phyloP scores from a whole-genome alignment of 2,329 filamentous ascomycete species.

The Beauveria pseudobassiana region DNA sequence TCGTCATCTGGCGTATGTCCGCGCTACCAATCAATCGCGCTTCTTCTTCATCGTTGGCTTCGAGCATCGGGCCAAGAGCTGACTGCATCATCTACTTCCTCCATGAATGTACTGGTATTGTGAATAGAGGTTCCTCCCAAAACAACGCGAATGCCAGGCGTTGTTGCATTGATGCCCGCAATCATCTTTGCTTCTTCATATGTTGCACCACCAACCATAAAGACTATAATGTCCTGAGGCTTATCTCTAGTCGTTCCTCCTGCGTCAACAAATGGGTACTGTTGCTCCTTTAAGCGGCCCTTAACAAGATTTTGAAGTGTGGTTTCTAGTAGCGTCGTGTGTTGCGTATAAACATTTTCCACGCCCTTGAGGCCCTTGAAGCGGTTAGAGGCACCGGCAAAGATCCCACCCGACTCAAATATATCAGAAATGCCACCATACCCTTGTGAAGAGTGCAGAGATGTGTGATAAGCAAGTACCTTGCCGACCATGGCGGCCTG shows the following conservation, averaged over 20 bases:
- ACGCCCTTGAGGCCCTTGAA: slow-evolving; percentile 96
- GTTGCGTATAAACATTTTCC: slow-evolving; percentile 98
- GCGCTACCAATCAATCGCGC: not conserved
- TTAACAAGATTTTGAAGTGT: slow-evolving; percentile 93
- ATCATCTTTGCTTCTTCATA: slow-evolving; percentile 97
- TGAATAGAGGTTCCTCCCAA: slow-evolving; percentile 82
- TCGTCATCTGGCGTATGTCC: too few species aligned
- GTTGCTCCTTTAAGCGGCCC: slow-evolving; percentile 73
- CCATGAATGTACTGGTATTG: slow-evolving; percentile 80
- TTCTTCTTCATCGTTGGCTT: not conserved
- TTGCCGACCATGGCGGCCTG: slow-evolving; percentile 75
- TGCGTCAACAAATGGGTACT: slow-evolving; percentile 91
- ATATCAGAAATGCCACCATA: slow-evolving; percentile 79
- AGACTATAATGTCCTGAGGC: slow-evolving; percentile 91
- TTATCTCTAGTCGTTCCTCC: slow-evolving; percentile 84
- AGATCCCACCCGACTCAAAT: slow-evolving; percentile 86
- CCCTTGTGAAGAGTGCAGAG: slow-evolving; percentile 70
- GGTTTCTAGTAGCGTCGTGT: slow-evolving; percentile 78
- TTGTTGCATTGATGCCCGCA: slow-evolving; percentile 86
- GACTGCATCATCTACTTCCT: slow-evolving; percentile 86
- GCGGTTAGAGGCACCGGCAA: slow-evolving; percentile 76
- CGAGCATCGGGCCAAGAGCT: slow-evolving; percentile 67
- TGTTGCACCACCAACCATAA: slow-evolving; percentile 87
- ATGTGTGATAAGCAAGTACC: slow-evolving; percentile 77
- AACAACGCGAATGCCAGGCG: slow-evolving; percentile 81